A percentile compares a stretch with the other conserved stretches of the same genome.
Evolutionary conservation across 2,329 filamentous ascomycete species (phyloP).

Genomic region (Neofusicoccum umdonicola): DNA sequence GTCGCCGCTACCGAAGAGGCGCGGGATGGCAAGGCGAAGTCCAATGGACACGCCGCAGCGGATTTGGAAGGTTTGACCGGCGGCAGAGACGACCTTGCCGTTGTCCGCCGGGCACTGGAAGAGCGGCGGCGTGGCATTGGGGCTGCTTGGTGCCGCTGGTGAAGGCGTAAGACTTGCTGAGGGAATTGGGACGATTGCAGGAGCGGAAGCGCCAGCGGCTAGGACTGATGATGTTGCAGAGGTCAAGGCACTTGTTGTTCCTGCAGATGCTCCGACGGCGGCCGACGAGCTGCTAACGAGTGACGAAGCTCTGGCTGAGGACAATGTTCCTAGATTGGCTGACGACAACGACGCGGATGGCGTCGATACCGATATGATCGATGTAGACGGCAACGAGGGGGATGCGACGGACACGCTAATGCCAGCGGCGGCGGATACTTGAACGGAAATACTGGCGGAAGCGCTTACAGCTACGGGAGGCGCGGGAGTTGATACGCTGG

Average conservation of each 20-base stretch:
- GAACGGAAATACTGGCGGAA: neutral
- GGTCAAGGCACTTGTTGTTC: neutral
- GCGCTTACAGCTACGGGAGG: neutral
- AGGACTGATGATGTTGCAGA: neutral
- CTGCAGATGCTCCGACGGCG: neutral
- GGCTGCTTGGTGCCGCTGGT: neutral
- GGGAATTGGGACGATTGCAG: neutral
- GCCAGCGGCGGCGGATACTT: neutral
- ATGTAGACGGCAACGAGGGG: neutral
- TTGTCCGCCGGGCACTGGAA: conserved; percentile 3
- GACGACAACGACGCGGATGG: neutral
- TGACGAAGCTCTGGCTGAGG: neutral
- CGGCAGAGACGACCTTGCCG: neutral
- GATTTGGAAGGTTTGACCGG: conserved; percentile 4
- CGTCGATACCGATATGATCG: neutral
- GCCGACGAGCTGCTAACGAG: neutral
- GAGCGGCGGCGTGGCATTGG: neutral
- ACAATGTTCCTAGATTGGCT: neutral
- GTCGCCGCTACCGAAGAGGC: conserved; percentile 3
- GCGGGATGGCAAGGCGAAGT: conserved; percentile 4
- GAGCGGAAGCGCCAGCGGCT: neutral
- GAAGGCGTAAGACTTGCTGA: neutral
- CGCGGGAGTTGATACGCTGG: neutral
- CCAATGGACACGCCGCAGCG: conserved; percentile 13
- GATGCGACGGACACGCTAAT: neutral